phyloP scores from a whole-genome alignment of 139 green algal species.

The Deuterostichococcus epilithicus region DNA sequence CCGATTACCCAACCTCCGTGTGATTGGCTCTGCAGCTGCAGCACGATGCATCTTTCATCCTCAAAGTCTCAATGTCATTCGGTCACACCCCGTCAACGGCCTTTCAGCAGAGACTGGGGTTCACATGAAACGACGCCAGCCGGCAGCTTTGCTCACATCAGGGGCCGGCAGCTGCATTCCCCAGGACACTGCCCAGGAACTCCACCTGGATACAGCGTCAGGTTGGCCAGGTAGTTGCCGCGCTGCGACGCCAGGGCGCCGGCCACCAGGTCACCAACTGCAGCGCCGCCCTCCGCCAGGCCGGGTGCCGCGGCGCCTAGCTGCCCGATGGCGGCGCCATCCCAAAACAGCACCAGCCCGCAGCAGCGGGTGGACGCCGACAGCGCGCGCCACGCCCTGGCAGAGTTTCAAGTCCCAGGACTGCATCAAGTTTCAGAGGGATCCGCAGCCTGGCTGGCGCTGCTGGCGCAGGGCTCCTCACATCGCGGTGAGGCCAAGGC shows the following conservation, averaged over 20 bases:
- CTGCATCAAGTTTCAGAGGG: too few relatives aligned
- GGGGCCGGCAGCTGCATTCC: not conserved
- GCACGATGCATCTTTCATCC: not conserved
- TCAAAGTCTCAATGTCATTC: not conserved
- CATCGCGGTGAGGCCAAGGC: too few relatives aligned
- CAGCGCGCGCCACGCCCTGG: slow-evolving; percentile 63
- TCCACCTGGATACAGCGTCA: slow-evolving; percentile 83
- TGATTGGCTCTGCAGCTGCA: not conserved
- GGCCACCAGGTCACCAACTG: not conserved
- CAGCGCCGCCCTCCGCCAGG: not conserved
- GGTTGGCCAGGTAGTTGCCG: slow-evolving; percentile 89
- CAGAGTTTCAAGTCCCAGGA: not conserved
- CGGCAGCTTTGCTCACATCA: not conserved
- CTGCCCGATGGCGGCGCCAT: slow-evolving; percentile 41
- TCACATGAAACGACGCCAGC: not conserved
- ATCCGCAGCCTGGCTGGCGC: too few relatives aligned
- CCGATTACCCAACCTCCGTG: not conserved
- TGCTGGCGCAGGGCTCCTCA: too few relatives aligned
- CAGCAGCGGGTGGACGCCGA: slow-evolving; percentile 39
- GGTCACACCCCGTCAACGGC: not conserved
- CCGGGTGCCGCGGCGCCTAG: slow-evolving; percentile 10
- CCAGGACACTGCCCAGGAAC: too few relatives aligned
- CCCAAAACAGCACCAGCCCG: slow-evolving; percentile 53
- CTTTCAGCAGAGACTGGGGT: not conserved
- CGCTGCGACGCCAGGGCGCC: slow-evolving; percentile 46